These are phyloP conservation scores for Emmonsiellopsis sp. DNA, from an alignment of 2,329 filamentous ascomycete species.

Conservation along the genomic window DNA sequence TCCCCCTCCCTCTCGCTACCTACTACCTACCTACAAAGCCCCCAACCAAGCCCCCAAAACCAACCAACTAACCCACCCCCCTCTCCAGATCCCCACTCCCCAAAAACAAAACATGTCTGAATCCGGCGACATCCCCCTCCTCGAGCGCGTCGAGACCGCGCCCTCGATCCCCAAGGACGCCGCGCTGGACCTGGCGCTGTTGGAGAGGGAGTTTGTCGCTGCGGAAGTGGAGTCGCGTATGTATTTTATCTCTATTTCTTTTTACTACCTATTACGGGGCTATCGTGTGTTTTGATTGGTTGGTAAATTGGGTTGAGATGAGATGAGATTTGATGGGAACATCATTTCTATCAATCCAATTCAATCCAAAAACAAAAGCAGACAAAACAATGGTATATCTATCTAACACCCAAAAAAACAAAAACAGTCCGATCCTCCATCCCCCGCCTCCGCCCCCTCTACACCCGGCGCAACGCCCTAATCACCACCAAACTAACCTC, in stretches of 20 bases:
- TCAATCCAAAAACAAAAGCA: conserved; percentile 32
- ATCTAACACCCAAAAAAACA: conserved; percentile 2
- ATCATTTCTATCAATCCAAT: not conserved
- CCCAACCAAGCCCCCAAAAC: no score
- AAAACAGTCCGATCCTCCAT: conserved; percentile 62
- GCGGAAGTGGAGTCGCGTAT: conserved; percentile 74
- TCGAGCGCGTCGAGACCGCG: conserved; percentile 25
- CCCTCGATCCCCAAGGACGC: conserved; percentile 39
- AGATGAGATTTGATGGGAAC: not conserved
- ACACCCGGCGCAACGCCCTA: conserved; percentile 63
- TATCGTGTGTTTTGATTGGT: not conserved
- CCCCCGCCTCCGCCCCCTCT: conserved; percentile 59
- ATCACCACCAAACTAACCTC: conserved; percentile 53
- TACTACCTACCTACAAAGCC: no score
- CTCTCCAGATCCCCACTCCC: no score
- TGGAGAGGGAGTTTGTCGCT: conserved; percentile 78
- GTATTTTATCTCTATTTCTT: conserved; percentile 24
- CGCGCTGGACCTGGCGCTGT: conserved; percentile 54
- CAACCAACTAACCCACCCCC: no score
- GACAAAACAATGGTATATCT: no score
- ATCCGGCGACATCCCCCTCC: conserved; percentile 16
- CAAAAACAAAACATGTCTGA: no score
- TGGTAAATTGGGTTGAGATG: not conserved
- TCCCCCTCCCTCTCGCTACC: no score
- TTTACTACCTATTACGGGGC: not conserved